Evolutionary conservation across 139 green algal species (phyloP).

Genomic region (Pseudopediastrum boryanum): DNA sequence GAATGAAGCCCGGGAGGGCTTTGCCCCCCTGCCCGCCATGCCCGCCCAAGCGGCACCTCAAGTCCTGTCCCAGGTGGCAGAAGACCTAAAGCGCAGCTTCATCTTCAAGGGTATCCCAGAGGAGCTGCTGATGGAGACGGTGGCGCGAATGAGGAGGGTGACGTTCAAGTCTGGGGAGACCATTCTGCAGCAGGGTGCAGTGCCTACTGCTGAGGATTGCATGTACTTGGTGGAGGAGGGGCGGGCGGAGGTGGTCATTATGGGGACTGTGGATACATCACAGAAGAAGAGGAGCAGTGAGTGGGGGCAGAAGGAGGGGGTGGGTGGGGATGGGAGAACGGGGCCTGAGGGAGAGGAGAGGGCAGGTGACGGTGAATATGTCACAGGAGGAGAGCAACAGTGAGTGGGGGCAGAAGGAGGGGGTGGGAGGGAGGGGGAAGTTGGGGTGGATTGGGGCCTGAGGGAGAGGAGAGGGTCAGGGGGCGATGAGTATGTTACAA

Average conservation of each 20-base stretch:
- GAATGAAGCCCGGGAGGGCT: constrained; percentile 24
- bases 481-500: too few species aligned
- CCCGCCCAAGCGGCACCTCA: not conserved
- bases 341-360: too few species aligned
- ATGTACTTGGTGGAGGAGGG: constrained; percentile 77
- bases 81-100: constrained; percentile 63
- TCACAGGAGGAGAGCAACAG: too few species aligned
- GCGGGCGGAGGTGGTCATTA: constrained; percentile 74
- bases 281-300: constrained; percentile 29
- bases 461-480: too few species aligned
- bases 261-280: constrained; percentile 41
- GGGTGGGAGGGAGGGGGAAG: too few species aligned
- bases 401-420: too few species aligned
- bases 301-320: constrained; percentile 8
- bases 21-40: not conserved
- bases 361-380: too few species aligned
- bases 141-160: constrained; percentile 62
- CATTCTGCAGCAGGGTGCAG: constrained; percentile 74
- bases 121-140: constrained; percentile 50
- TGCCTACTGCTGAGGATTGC: constrained; percentile 66
- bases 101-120: constrained; percentile 70
- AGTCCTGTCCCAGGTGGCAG: constrained; percentile 29
- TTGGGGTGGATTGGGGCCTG: too few species aligned
- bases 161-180: constrained; percentile 53
- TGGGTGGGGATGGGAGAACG: too few species aligned